Base-by-base conservation (phyloP, 768 basidiomycete genomes). In the Panus rudis region DNA sequence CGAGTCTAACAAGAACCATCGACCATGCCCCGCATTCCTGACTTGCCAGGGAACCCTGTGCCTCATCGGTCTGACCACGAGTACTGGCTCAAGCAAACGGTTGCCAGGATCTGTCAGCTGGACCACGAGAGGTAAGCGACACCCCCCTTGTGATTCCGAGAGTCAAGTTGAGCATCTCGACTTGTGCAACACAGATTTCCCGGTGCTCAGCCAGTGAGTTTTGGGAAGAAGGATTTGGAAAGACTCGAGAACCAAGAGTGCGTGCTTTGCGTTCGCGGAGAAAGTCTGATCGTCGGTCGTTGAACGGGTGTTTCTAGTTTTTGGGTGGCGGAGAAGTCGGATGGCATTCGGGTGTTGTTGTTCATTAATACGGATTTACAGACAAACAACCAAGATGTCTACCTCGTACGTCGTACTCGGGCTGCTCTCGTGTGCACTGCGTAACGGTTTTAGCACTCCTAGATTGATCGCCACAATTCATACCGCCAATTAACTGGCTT, bases 271-370 rank as follows among this genome's bases (percentile, higher is more conserved):
- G 37, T 24, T 20, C 20, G 26, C n/a, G 14, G 8, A 10, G 11
- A 7, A 25, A 26, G 24, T 19, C 27, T 50, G 34, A 42, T n/a
- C 16, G 35, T 23, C 30, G 19, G 39, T 35, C 31, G 14, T 31
- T n/a, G n/a, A n/a, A n/a, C n/a, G n/a, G n/a, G 6, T 46, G 17
- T 28, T 19, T 21, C 37, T 58, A 97, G 93, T 59, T 99, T 87
- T 63, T 99, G 94, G 94, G 96, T 99, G 32, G 96, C 92, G 66
- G 96, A 99, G 69, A 98, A 98, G 69, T 94, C 91, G 11, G 96
- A 98, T 58, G 96, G 96, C 11, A 61, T 99, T 40, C 80, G 96
- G 26, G 88, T 98, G 30, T 70, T 99, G 22, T 76, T 98, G 40
- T 67, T 94, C 46, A 74, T 98, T 39, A 68, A 75, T 60, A 74